Percentiles rank a stretch among this genome's conserved stretches.
phyloP scores from a whole-genome alignment of 352 stramenopile genomes.

The Phytophthora nicotianae region DNA sequence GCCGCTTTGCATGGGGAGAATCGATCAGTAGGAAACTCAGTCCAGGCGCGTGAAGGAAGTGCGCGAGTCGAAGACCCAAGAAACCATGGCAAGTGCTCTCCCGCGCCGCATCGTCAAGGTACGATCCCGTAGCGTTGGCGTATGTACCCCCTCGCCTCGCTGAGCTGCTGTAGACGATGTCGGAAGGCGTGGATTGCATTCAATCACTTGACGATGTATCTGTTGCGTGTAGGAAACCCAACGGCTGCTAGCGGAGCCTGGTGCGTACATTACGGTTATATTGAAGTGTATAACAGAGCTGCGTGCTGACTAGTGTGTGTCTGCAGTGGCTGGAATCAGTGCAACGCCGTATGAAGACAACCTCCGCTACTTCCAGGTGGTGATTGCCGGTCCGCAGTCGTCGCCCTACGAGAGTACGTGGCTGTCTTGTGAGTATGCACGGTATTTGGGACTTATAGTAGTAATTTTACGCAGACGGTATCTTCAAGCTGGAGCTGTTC shows the following conservation, averaged over 20 bases:
- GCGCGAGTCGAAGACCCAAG: slow-evolving; percentile 11
- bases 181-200: background rate
- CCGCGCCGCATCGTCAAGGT: slow-evolving; percentile 82
- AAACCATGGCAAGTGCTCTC: slow-evolving; percentile 62
- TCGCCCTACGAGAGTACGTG: slow-evolving; percentile 94
- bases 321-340: slow-evolving; percentile 93
- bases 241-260: slow-evolving; percentile 93
- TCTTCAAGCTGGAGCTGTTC: slow-evolving; percentile 98
- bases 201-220: slow-evolving; percentile 7
- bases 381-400: slow-evolving; percentile 96
- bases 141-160: background rate
- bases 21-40: slow-evolving; percentile 28
- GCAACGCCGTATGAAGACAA: slow-evolving; percentile 98
- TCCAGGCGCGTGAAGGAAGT: slow-evolving; percentile 7
- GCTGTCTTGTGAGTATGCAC: slow-evolving; percentile 16
- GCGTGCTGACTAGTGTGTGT: background rate
- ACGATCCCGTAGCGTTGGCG: background rate
- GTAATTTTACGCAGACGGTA: slow-evolving; percentile 65
- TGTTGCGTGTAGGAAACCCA: slow-evolving; percentile 90
- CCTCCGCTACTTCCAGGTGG: slow-evolving; percentile 97
- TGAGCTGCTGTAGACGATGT: background rate
- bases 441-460: background rate
- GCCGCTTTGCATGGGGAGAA: slow-evolving; percentile 17
- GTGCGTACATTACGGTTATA: slow-evolving; percentile 31
- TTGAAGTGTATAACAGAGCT: background rate